Evolutionary conservation across 176 grass and related monocot species (phyloP), one percentile per base, ranked within the genome.

Genomic region (Raddia distichophylla): DNA sequence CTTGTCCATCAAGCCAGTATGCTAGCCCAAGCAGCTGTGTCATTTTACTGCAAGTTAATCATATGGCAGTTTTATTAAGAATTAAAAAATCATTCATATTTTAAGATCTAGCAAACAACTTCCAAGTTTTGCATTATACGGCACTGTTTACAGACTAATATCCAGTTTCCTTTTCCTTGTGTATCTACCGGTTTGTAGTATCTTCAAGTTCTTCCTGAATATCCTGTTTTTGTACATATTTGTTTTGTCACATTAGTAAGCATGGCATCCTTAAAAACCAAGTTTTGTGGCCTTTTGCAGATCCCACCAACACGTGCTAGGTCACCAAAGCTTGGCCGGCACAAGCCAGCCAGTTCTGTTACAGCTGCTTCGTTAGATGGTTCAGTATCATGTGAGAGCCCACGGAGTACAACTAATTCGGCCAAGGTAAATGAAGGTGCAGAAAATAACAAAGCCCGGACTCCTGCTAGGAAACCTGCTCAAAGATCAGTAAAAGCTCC

Each of bases 311-410:
- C 95, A 18, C 95, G 95, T 7, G 84, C 95, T 60, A 93, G 86
- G 63, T 98, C 95, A 50, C 95, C 95, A 34, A 98, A 95, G 84
- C 95, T 98, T 54, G 95, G 95, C 11, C 86, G 95, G 5, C 70
- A 87, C 88, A 98, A 98, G 79, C 73, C 86, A 71, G 71, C 61
- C 40, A 83, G 3, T 82, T 80, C 92, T 84, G 77, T 63, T 3
- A 22, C 67, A 78, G 95, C 86, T 67, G 85, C 80, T 53, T 60
- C 81, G 80, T 81, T 52, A 37, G 86, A 98, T 84, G 86, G 88
- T 75, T 90, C 85, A 64, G 64, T 87, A 17, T 77, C 90, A 75
- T 87, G 86, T 80, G 82, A 85, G 20, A 91, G 88, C 65, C 81
- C 92, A 59, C 74, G 82, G 19, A 82, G 86, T 51, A 89, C 67